A percentile compares a stretch with the other conserved stretches of the same genome.
phyloP scores from a whole-genome alignment of 140 eudicot species.

The Bidens hawaiensis region DNA sequence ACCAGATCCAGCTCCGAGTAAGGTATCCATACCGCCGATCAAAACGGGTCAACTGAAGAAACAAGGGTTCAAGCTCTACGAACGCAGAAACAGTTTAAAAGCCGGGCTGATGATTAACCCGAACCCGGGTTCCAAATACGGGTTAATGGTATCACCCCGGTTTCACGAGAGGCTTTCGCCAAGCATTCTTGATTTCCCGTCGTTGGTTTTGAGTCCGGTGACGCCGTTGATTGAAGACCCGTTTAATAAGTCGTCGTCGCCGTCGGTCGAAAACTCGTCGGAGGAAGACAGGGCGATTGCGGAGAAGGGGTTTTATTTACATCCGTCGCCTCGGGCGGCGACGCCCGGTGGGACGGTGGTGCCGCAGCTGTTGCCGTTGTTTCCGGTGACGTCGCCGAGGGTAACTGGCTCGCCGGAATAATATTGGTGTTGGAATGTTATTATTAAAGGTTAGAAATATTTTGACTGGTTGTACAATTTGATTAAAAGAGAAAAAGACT shows the following conservation, averaged over 20 bases:
- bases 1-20: conserved; percentile 31
- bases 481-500: conserved; percentile 5
- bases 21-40: conserved; percentile 58
- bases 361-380: conserved; percentile 74
- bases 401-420: conserved; percentile 44
- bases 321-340: conserved; percentile 65
- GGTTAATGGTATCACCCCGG: conserved; percentile 35
- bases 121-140: conserved; percentile 26
- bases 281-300: conserved; percentile 83
- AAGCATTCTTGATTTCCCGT: conserved; percentile 66
- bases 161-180: conserved; percentile 58
- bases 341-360: conserved; percentile 43
- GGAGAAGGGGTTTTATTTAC: conserved; percentile 77
- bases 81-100: conserved; percentile 61
- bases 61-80: conserved; percentile 74
- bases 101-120: conserved; percentile 76
- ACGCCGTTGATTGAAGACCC: conserved; percentile 57
- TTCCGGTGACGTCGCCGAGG: conserved; percentile 85
- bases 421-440: neutral
- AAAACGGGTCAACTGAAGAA: conserved; percentile 57
- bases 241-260: conserved; percentile 42
- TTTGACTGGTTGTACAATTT: conserved; percentile 41
- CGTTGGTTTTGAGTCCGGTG: conserved; percentile 64
- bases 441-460: conserved; percentile 33
- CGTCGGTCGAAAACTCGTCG: conserved; percentile 43